Conservation (phyloP, 192 early-diverging fungal species). For the Coemansia brasiliensis region DNA sequence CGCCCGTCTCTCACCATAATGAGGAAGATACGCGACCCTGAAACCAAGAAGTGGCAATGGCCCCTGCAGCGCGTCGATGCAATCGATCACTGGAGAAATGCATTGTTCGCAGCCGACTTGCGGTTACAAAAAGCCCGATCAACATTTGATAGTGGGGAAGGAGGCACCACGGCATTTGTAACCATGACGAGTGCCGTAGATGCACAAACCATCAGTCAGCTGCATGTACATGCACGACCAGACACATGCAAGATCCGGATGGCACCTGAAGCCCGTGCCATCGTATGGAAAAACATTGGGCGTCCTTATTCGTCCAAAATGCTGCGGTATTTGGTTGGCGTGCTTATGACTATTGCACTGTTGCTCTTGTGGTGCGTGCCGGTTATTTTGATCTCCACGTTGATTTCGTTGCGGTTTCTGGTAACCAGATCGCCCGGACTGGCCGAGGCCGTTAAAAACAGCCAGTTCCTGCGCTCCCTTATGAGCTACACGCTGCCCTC, state of each 20-base stretch:
- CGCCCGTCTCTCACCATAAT: conserved; percentile 8
- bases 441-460: conserved; percentile 57
- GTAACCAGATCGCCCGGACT: conserved; percentile 62
- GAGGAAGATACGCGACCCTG: neutral
- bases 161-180: conserved; percentile 66
- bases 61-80: conserved; percentile 55
- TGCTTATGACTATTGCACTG: conserved; percentile 60
- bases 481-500: conserved; percentile 73
- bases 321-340: conserved; percentile 59
- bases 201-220: conserved; percentile 67
- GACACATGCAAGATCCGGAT: conserved; percentile 59
- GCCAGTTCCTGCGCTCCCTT: conserved; percentile 60
- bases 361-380: conserved; percentile 77
- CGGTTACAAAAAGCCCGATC: conserved; percentile 41
- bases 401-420: conserved; percentile 66
- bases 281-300: conserved; percentile 69
- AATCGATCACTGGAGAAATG: conserved; percentile 62
- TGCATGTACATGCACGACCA: conserved; percentile 63
- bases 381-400: conserved; percentile 64
- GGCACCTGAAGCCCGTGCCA: conserved; percentile 73
- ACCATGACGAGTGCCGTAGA: conserved; percentile 67
- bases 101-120: conserved; percentile 59
- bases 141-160: conserved; percentile 2
- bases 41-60: conserved; percentile 13
- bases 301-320: conserved; percentile 58